These are phyloP conservation scores for Neurospora sp. DNA, from an alignment of 495 filamentous ascomycete species.

Conservation along the genomic window DNA sequence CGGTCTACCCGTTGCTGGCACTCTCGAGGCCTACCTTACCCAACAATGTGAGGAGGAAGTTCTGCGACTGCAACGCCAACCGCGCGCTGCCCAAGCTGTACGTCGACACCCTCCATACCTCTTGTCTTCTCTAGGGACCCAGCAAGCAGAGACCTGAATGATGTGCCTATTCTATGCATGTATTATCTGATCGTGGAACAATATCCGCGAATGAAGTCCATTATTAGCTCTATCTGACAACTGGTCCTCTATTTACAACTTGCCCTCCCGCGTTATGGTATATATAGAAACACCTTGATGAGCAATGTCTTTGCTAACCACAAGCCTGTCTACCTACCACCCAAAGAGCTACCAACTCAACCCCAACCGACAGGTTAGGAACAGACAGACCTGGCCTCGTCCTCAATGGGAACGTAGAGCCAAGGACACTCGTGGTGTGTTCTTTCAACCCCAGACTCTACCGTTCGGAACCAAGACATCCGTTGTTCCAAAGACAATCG, in stretches of 20 bases:
- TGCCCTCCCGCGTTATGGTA: not conserved
- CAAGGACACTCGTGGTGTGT: too few relatives aligned
- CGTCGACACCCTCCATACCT: slow-evolving; percentile 33
- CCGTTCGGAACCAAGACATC: too few relatives aligned
- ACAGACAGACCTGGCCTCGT: too few relatives aligned
- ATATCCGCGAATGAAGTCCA: slow-evolving; percentile 36
- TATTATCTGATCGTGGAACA: slow-evolving; percentile 70
- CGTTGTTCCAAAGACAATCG: too few relatives aligned
- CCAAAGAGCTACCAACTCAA: too few relatives aligned
- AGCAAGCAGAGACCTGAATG: slow-evolving; percentile 28
- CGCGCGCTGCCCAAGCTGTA: slow-evolving; percentile 94
- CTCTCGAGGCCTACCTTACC: slow-evolving; percentile 88
- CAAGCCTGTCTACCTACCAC: not conserved
- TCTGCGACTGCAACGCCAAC: slow-evolving; percentile 93
- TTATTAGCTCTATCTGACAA: slow-evolving; percentile 58
- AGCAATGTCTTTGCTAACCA: slow-evolving; percentile 2
- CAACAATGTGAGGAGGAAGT: slow-evolving; percentile 88
- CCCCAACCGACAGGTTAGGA: too few relatives aligned
- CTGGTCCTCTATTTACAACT: slow-evolving; percentile 7
- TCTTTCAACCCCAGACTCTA: too few relatives aligned
- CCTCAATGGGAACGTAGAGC: too few relatives aligned
- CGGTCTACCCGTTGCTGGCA: slow-evolving; percentile 37
- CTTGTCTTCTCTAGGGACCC: not conserved
- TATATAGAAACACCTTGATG: not conserved
- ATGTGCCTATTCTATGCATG: slow-evolving; percentile 61